phyloP scores from a whole-genome alignment of 169 alveolate species.

The Eimeria sp. region DNA sequence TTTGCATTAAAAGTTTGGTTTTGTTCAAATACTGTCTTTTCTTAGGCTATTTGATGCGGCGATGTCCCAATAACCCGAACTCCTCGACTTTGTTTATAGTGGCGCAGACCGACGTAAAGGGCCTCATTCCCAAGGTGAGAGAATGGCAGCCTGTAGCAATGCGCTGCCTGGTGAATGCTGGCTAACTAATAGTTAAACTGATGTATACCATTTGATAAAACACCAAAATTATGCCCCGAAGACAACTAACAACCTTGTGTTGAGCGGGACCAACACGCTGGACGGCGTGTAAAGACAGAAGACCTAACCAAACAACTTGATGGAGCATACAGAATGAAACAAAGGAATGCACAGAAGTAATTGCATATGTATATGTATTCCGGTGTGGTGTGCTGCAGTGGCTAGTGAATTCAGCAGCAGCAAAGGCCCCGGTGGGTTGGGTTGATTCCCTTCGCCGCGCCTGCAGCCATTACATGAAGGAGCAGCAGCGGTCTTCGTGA shows the following conservation, averaged over 20 bases:
- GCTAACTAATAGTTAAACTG: neutral
- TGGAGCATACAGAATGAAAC: too few relatives aligned
- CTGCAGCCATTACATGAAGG: conserved; percentile 54
- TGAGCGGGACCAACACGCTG: neutral
- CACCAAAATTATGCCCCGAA: neutral
- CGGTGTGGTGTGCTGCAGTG: conserved; percentile 15
- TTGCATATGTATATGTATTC: neutral
- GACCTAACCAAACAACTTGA: too few relatives aligned
- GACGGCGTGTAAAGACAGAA: too few relatives aligned
- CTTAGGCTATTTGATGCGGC: conserved; percentile 65
- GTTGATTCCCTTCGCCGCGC: conserved; percentile 45
- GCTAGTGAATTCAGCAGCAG: conserved; percentile 61
- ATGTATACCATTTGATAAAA: neutral
- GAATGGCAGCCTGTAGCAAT: neutral
- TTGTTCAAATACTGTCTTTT: neutral
- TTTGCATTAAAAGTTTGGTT: too few relatives aligned
- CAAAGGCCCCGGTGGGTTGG: conserved; percentile 72
- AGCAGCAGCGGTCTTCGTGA: neutral
- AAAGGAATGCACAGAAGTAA: neutral
- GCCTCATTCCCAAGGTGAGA: conserved; percentile 76
- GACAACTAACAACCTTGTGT: neutral
- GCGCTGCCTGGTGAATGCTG: neutral
- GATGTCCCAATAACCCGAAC: conserved; percentile 25
- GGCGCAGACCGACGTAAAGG: conserved; percentile 79
- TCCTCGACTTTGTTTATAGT: conserved; percentile 70